Base-by-base conservation (phyloP, 305 asterid genomes). In the Solanum hybrid region DNA sequence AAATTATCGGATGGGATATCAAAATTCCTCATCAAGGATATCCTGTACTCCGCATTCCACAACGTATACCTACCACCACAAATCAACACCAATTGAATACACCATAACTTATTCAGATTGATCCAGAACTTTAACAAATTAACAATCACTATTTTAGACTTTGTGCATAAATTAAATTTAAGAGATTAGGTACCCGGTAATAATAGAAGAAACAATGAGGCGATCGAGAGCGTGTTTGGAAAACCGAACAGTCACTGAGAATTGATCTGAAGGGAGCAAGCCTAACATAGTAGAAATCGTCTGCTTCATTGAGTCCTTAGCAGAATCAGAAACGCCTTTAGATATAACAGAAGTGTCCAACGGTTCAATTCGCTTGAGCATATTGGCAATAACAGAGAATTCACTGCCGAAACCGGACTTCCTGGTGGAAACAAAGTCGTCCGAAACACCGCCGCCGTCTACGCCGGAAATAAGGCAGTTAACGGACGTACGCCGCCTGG, bases 231-330 rank as follows among this genome's bases (percentile, higher is more conserved):
- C 98, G 10, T 90, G 94, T 78, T 92, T 96, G 40, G 96, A 93
- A 91, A 96, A 93, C 90, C 93, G 92, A 91, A 97, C 95, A 36
- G 93, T 92, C 75, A 97, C 97, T 14, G 97, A 81, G 71, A 96
- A 97, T 89, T 94, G 98, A 93, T 97, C 97, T 11, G 99, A 97
- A 7, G 99, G 99, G 90, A 97, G 93, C 92, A 97, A 93, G 27
- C 99, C 99, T 36, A 97, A 95, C 99, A 97, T 97, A 80, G 98
- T 93, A 2, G 99, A 96, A 60, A 97, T 95, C 86, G 99, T 96
- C 95, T 97, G 99, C 94, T 97, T 97, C 99, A 97, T 97, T 32
- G 99, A 95, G 86, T 96, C 99, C 96, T 97, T 97, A 2, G 99
- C 97, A 11, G 96, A 94, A 71, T 94, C 96, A 7, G 99, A 96